Evolutionary conservation across 306 rosid genomes (phyloP).

Genomic region (Prunus dulcis): DNA sequence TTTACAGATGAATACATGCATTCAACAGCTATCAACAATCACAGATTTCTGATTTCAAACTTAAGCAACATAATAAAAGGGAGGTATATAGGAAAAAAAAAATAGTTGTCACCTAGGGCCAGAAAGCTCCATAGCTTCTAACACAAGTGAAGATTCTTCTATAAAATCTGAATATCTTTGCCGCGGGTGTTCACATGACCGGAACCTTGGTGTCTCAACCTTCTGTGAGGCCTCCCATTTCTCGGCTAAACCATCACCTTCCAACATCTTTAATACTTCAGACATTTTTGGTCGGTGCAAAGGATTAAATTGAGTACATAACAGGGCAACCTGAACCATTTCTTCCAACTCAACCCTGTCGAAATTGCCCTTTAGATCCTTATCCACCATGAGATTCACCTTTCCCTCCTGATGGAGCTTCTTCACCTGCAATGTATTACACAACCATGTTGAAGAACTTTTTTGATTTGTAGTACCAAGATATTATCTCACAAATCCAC

Average conservation of each 20-base stretch:
- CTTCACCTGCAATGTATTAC: constrained; percentile 61
- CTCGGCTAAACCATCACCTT: constrained; percentile 95
- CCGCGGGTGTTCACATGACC: constrained; percentile 60
- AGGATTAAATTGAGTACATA: constrained; percentile 92
- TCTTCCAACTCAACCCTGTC: constrained; percentile 82
- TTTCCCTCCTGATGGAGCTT: constrained; percentile 84
- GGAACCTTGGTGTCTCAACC: constrained; percentile 63
- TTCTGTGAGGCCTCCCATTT: constrained; percentile 97
- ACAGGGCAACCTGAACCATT: constrained; percentile 91
- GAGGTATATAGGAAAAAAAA: constrained; percentile 22
- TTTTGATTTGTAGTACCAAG: background rate
- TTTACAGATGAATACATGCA: constrained; percentile 58
- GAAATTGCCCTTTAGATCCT: constrained; percentile 67
- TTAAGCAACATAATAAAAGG: constrained; percentile 21
- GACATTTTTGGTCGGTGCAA: constrained; percentile 91
- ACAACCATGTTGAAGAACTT: background rate
- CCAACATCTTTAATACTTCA: constrained; percentile 89
- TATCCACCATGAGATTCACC: constrained; percentile 78
- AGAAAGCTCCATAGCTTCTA: constrained; percentile 98
- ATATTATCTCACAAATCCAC: background rate
- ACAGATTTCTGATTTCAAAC: constrained; percentile 24
- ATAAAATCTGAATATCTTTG: constrained; percentile 84
- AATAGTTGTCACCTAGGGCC: constrained; percentile 83
- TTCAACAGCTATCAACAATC: constrained; percentile 47
- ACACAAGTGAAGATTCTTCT: constrained; percentile 85